Evolutionary conservation across 2,329 filamentous ascomycete species (phyloP).

Genomic region (Davidsoniella eucalypti): DNA sequence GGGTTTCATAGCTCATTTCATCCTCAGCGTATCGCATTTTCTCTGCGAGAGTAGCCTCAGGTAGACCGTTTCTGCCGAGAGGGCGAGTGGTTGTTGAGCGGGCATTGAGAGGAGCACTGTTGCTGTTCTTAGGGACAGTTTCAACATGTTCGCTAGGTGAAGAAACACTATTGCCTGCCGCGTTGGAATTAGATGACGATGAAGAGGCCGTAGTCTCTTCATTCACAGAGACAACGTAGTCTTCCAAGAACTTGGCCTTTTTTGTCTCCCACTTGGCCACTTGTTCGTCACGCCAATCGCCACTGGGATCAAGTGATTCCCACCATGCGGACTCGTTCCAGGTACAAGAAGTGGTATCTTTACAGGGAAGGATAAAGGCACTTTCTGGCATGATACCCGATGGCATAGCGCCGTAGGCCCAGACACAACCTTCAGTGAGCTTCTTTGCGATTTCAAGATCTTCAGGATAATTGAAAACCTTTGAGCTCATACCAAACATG

Average conservation of each 20-base stretch:
- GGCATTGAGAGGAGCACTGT: neutral
- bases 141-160: neutral
- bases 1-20: neutral
- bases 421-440: constrained; percentile 52
- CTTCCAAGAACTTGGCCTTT: constrained; percentile 11
- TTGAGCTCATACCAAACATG: constrained; percentile 51
- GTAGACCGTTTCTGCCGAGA: no score
- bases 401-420: constrained; percentile 46
- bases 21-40: no score
- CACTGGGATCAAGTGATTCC: constrained; percentile 30
- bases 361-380: constrained; percentile 30
- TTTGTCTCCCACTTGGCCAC: constrained; percentile 22
- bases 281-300: constrained; percentile 26
- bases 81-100: neutral
- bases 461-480: constrained; percentile 39
- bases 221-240: neutral
- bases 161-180: neutral
- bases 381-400: constrained; percentile 51
- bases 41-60: no score
- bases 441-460: constrained; percentile 47
- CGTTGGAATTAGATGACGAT: neutral
- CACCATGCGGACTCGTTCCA: constrained; percentile 36
- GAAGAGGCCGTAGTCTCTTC: no score
- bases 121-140: constrained; percentile 11
- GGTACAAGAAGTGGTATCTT: constrained; percentile 27